Base-by-base conservation (phyloP, 257 asterid species). In the Lycium barbarum region DNA sequence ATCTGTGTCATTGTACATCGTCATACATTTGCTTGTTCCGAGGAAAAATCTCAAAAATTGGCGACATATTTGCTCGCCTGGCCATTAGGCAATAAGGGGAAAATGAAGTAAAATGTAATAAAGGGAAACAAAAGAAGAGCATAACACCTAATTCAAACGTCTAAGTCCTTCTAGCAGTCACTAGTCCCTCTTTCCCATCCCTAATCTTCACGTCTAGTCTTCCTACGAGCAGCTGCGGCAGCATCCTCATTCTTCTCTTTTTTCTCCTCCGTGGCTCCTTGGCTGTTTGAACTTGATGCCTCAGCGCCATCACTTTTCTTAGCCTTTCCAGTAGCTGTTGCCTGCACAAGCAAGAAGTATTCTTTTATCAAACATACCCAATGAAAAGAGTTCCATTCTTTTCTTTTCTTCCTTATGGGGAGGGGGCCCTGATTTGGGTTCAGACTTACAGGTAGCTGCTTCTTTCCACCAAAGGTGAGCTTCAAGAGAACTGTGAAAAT, bases 401-500 rank as follows among this genome's bases (percentile, higher is more conserved):
- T 74, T 47, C 43, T 59, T 74, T 5, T 12, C 33, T 74, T 22
- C 63, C 1, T 12, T 13, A 2, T 58, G 2, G 59, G 22, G n/a
- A 14, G 47, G 35, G 17, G 79, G 7, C 33, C 22, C 33, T 26
- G 33, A 26, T 26, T 26, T 26, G 45, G 22, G 63, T 49, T 78
- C 38, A 9, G 11, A 51, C 94, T 87, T 61, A 93, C 98, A 33
- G 91, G 90, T 53, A 89, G 95, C 71, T 91, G 91, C 92, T 93
- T 94, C 93, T 95, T 95, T 55, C 98, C 96, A 12, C 99, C 98
- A 51, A 94, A 93, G 79, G 91, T 71, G 67, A 97, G 91, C 88
- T 88, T 95, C 70, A 92, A 88, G 47, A 95, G 51, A 86, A 93
- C 62, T 1, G 98, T 89, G 80, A 94, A 84, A 90, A 95, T 2